Percentiles rank a stretch among this genome's conserved stretches.
These are phyloP conservation scores for Lagerstroemia speciosa DNA, from an alignment of 345 rosid species.

Conservation along the genomic window DNA sequence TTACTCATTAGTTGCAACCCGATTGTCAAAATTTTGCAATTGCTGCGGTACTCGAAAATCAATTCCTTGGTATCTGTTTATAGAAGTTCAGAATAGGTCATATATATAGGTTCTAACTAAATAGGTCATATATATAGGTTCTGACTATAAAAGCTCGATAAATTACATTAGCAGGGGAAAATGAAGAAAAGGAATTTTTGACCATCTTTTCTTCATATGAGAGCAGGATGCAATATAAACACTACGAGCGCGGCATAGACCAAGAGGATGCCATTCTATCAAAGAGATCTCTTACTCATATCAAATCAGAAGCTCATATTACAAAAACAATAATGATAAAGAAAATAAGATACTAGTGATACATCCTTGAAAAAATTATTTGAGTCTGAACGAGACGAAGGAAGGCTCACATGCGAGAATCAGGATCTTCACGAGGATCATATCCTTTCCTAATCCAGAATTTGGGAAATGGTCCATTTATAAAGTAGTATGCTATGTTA, in stretches of 20 bases:
- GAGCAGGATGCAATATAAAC: background rate
- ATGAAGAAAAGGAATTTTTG: background rate
- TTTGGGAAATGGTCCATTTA: constrained; percentile 76
- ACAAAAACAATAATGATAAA: background rate
- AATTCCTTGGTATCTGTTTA: constrained; percentile 73
- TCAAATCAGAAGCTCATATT: background rate
- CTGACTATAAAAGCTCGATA: background rate
- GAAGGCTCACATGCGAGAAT: constrained; percentile 76
- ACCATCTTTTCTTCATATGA: background rate
- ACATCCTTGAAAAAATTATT: background rate
- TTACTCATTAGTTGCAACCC: constrained; percentile 42
- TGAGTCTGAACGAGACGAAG: constrained; percentile 2
- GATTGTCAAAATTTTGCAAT: constrained; percentile 52
- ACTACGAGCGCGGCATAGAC: background rate
- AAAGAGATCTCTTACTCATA: background rate
- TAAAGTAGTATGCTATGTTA: constrained; percentile 82
- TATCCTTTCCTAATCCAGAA: constrained; percentile 97
- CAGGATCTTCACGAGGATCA: constrained; percentile 94
- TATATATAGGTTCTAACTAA: background rate
- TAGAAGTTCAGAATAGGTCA: constrained; percentile 9
- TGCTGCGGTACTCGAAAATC: constrained; percentile 82
- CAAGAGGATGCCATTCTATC: background rate
- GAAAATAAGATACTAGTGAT: background rate
- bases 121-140: background rate
- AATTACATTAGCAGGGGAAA: background rate